These are phyloP conservation scores for Xylariales sp. DNA, from an alignment of 2,329 filamentous ascomycete genomes.

Conservation along the genomic window DNA sequence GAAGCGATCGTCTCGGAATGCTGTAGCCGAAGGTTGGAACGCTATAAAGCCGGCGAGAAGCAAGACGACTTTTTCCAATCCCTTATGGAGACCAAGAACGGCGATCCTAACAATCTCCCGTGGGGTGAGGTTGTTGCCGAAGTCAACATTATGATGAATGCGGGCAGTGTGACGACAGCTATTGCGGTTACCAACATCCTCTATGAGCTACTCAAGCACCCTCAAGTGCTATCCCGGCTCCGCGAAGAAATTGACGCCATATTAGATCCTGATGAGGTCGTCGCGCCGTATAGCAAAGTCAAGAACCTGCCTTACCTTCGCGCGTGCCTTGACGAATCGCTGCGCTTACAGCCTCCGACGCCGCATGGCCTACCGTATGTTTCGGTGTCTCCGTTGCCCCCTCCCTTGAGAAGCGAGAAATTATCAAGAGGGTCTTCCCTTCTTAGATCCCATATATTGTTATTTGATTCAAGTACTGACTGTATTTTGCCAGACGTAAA, in stretches of 20 bases:
- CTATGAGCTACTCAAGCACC: conserved; percentile 25
- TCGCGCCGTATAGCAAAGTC: conserved; percentile 21
- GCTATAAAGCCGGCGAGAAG: conserved; percentile 14
- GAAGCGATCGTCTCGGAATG: conserved; percentile 11
- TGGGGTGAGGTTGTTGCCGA: conserved; percentile 23
- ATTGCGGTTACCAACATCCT: conserved; percentile 21
- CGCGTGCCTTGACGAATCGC: conserved; percentile 20
- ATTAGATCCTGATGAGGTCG: conserved; percentile 9
- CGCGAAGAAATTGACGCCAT: conserved; percentile 17
- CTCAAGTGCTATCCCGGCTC: conserved; percentile 8
- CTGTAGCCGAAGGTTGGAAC: conserved; percentile 3
- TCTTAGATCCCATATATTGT: too few species aligned
- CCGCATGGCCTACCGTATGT: conserved; percentile 24
- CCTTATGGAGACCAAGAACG: conserved; percentile 26
- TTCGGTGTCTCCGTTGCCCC: too few species aligned
- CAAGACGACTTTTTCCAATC: conserved; percentile 21
- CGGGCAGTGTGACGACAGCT: conserved; percentile 20
- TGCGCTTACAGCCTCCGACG: conserved; percentile 22
- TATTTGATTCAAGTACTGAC: background rate
- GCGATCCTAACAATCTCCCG: conserved; percentile 10
- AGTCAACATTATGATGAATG: conserved; percentile 27
- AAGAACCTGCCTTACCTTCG: conserved; percentile 22
- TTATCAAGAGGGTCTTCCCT: background rate
- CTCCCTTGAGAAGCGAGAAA: too few species aligned
- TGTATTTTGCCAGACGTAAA: background rate